Base-by-base conservation (phyloP, 140 eudicot species). In the Senecio squalidus region DNA sequence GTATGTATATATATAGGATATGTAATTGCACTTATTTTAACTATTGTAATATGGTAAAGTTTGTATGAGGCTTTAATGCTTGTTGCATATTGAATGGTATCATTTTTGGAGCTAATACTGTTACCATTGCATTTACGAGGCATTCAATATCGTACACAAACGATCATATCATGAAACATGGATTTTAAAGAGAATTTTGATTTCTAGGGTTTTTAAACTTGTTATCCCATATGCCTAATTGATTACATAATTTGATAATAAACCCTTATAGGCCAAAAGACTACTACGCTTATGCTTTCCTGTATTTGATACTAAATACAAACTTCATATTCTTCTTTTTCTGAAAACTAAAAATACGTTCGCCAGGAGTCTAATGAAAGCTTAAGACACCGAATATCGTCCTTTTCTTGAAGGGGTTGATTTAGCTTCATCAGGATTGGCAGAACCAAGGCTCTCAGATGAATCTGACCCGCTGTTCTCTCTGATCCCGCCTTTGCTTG, bases 401-500 rank as follows among this genome's bases (percentile, higher is more conserved):
- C 91, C 94, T 67, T 77, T 82, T 54, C 87, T 61, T 24, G 87
- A 64, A 25, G 95, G 92, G 1, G 94, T 88, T 4, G 78, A 82
- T 36, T 80, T 93, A 3, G 67, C 69, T 56, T 88, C 99, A 21
- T 93, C 96, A 1, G 78, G 79, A 69, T 79, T 81, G 13, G 70
- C 82, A 20, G 92, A 84, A 24, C 92, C 91, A 20, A 80, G 86
- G 53, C 89, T 82, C 58, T 84, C 99, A 0, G 99, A 88, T 9
- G 99, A 88, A 80, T 84, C 95, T 2, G 99, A 93, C 50, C 98
- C 93, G 27, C 99, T 92, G 13, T 82, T 80, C 76, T 93, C 99
- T 5, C 75, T 76, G 27, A 55, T 70, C 4, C 72, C 81, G 4
- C 79, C 80, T 52, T 82, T 93, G 20, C 77, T 74, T 1, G 93